These are phyloP conservation scores for Paracorniculantispora psalliotae DNA, from an alignment of 2,329 filamentous ascomycete genomes.

Conservation along the genomic window DNA sequence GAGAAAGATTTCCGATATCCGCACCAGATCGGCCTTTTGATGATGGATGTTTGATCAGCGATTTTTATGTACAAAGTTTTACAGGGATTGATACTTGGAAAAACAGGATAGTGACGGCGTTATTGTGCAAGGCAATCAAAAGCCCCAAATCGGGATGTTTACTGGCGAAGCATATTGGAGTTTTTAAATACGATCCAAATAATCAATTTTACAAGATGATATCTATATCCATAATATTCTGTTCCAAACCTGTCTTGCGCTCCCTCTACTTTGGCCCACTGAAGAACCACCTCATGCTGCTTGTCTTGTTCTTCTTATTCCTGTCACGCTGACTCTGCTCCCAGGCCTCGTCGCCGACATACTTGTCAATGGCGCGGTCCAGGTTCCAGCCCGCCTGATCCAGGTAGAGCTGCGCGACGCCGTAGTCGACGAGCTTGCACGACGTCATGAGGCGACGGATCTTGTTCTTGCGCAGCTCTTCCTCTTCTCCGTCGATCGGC, in stretches of 20 bases:
- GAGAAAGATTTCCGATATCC: constrained; percentile 70
- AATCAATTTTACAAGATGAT: constrained; percentile 15
- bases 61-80: constrained; percentile 22
- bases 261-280: neutral
- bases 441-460: constrained; percentile 74
- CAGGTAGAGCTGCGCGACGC: constrained; percentile 70
- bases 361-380: constrained; percentile 57
- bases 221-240: neutral
- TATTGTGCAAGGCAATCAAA: constrained; percentile 23
- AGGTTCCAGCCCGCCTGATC: constrained; percentile 65
- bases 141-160: neutral
- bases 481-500: constrained; percentile 69
- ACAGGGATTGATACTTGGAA: constrained; percentile 21
- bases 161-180: constrained; percentile 20
- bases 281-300: neutral
- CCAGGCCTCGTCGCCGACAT: constrained; percentile 70
- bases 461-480: constrained; percentile 64
- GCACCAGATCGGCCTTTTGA: constrained; percentile 56
- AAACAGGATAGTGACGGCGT: constrained; percentile 24
- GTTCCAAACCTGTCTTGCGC: neutral
- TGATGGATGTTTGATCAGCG: constrained; percentile 11
- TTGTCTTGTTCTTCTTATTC: neutral
- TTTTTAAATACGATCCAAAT: constrained; percentile 19
- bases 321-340: constrained; percentile 62
- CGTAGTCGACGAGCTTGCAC: constrained; percentile 73